Evolutionary conservation across 768 basidiomycete genomes (phyloP).

Genomic region (Suillus americanus): DNA sequence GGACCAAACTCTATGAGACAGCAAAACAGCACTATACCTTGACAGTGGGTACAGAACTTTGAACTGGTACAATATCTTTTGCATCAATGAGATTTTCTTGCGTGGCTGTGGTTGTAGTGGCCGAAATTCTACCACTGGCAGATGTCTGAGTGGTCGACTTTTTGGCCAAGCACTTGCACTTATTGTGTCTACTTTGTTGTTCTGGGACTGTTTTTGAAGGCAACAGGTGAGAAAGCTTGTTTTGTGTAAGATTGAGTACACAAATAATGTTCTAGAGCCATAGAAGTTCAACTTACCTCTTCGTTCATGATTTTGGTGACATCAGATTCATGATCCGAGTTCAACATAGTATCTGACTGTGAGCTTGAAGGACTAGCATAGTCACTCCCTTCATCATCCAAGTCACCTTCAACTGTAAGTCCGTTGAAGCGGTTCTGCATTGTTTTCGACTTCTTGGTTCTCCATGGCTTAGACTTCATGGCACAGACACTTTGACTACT

Average conservation of each 20-base stretch:
- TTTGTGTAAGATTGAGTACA: neutral
- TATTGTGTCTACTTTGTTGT: fast-evolving
- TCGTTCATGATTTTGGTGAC: neutral
- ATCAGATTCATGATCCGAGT: neutral
- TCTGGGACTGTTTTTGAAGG: neutral
- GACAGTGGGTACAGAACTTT: neutral
- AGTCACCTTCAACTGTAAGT: no score
- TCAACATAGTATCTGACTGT: neutral
- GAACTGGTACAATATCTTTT: neutral
- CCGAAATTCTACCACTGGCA: fast-evolving
- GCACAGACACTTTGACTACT: no score
- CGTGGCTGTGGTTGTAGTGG: neutral
- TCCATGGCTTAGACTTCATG: no score
- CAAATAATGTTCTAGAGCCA: neutral
- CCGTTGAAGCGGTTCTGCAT: no score
- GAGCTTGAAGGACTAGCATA: neutral
- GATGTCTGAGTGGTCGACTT: neutral
- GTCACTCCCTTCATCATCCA: neutral
- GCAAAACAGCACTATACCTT: neutral
- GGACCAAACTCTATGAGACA: neutral
- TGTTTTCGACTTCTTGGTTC: no score
- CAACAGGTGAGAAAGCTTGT: neutral
- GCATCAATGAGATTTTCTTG: neutral
- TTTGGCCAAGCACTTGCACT: neutral
- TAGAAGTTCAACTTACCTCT: neutral